Base-by-base conservation (phyloP, 352 stramenopile species). In the Globisporangium emineosum region DNA sequence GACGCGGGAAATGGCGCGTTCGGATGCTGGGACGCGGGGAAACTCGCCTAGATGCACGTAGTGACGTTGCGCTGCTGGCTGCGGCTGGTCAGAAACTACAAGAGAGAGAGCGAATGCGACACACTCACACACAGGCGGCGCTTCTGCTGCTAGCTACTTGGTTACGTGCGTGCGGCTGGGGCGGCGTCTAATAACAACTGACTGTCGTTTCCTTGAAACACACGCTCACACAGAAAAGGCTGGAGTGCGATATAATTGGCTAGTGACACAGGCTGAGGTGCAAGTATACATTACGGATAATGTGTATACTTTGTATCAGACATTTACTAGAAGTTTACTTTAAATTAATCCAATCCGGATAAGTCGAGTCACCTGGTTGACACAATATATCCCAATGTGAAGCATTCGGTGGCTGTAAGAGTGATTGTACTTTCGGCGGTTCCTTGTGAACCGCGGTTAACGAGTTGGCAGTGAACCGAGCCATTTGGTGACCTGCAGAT, bases 121-220 rank as follows among this genome's bases (percentile, higher is more conserved):
- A 60, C 35, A 60, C 54, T 2, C 30, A 29, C 32, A 33, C 29
- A 7, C 12, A 15, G 37, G n/a, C 19, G 37, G 54, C 33, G 33
- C 54, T 60, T 64, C 43, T 45, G 30, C 42, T 45, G 57, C 57
- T 55, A 25, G 27, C 30, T 29, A 43, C 15, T 29, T 43, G 50
- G 49, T 45, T 9, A 45, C 43, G 43, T 50, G 43, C 43, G 19
- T 50, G 25, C 27, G 52, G 30, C n/a, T 32, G 52, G 51, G 58
- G 45, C 43, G 47, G 51, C 43, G 47, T 32, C 42, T 35, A 64
- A 37, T 23, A 45, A 61, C 50, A 40, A 32, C 54, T 60, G 54
- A 61, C 55, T 61, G 55, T 61, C 55, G 55, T 61, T 61, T 61
- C 55, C 55, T 50, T 56, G 27, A 54, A 54, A 54, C 49, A 29